Percentiles rank a stretch among this genome's conserved stretches.
phyloP scores from a whole-genome alignment of 2,329 filamentous ascomycete species.

The Albophoma yamanashiensis region DNA sequence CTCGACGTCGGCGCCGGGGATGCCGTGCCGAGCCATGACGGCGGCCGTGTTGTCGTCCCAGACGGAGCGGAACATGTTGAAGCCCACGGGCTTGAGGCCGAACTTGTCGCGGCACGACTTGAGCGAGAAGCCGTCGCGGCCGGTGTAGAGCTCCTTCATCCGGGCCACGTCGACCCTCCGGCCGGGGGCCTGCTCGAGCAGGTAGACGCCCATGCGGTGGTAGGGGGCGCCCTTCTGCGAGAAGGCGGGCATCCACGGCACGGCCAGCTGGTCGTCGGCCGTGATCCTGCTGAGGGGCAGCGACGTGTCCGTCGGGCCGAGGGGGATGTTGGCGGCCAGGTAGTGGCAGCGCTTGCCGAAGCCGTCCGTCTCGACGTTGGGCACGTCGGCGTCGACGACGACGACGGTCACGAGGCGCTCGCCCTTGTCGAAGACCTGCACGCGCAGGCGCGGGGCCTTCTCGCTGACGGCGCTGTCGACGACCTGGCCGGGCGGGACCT shows the following conservation, averaged over 20 bases:
- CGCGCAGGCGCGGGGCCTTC: slow-evolving; percentile 59
- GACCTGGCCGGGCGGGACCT: slow-evolving; percentile 65
- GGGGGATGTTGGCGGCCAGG: slow-evolving; percentile 57
- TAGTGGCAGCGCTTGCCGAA: slow-evolving; percentile 83
- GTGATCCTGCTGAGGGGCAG: slow-evolving; percentile 56
- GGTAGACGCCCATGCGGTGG: slow-evolving; percentile 74
- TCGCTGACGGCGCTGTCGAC: slow-evolving; percentile 68
- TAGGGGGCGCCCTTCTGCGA: slow-evolving; percentile 86
- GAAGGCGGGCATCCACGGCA: slow-evolving; percentile 77
- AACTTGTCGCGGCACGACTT: slow-evolving; percentile 65
- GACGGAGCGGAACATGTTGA: slow-evolving; percentile 75
- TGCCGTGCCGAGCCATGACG: slow-evolving; percentile 72
- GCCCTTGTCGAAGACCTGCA: slow-evolving; percentile 78
- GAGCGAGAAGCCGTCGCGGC: slow-evolving; percentile 61
- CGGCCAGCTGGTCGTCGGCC: slow-evolving; percentile 53
- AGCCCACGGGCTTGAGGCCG: slow-evolving; percentile 62
- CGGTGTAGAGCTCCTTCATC: slow-evolving; percentile 40
- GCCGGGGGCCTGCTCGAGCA: slow-evolving; percentile 67
- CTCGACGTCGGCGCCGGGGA: slow-evolving; percentile 71
- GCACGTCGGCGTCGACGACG: slow-evolving; percentile 85
- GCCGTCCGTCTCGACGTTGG: slow-evolving; percentile 60
- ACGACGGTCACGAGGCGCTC: slow-evolving; percentile 74
- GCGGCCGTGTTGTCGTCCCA: slow-evolving; percentile 85
- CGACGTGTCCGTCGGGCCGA: slow-evolving; percentile 41
- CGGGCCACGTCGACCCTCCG: slow-evolving; percentile 43